Base-by-base conservation (phyloP, 371 early-diverging fungal species). In the Mucor sp. region DNA sequence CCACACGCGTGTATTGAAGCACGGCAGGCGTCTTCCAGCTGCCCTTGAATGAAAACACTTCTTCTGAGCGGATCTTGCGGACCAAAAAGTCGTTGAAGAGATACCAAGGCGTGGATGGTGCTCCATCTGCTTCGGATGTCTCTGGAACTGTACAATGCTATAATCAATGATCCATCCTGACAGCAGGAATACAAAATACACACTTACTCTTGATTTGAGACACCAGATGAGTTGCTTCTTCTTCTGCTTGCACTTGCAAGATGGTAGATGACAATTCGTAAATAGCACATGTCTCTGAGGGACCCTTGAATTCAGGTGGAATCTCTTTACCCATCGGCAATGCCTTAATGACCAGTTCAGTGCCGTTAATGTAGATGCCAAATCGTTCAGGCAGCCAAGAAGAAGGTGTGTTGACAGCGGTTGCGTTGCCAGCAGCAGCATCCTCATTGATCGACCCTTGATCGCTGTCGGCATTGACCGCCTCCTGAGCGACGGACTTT, bases 81-180 rank as follows among this genome's bases (percentile, higher is more conserved):
- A 97, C 97, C 61, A 93, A 80, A 71, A 98, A 98, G 80, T 97
- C 97, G 74, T 98, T 98, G 74, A 98, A 96, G 5, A 95, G 71
- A 68, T 91, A 87, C 98, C 98, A 98, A 6, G 81, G 77, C 19
- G 84, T 72, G 60, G 79, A 37, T 80, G 21, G 79, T 72, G 4
- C 67, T 77, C 77, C 12, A 76, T 37, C 37, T 37, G 37, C 39
- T 55, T 82, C 85, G 14, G 66, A 66, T 14, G 37, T 37, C 14
- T 75, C 76, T 48, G 80, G 73, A 53, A 78, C 74, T 75, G 61
- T n/a, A 44, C 7, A 2, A 35, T 39, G 32, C 4, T 25, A 32
- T 25, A 53, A 27, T 8, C 6, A 58, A 11, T 50, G 8, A 19
- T 44, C 44, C 19, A 44, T 44, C n/a, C 8, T 19, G 19, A 27